A percentile compares a stretch with the other conserved stretches of the same genome.
Evolutionary conservation across 2,329 filamentous ascomycete genomes (phyloP).

Genomic region (Ophiosphaerella herpotricha): DNA sequence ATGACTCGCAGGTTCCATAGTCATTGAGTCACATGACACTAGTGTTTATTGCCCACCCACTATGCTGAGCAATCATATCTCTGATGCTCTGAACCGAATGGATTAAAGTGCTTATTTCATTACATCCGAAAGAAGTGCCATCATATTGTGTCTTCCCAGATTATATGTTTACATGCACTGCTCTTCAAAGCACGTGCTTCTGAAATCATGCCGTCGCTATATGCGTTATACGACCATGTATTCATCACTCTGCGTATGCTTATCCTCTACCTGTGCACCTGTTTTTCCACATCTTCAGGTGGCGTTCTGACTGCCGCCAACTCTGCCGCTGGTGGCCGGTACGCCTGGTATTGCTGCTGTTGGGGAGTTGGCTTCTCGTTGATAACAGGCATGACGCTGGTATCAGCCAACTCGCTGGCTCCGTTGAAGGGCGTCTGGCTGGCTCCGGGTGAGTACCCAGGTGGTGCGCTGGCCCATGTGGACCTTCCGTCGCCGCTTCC

Average conservation of each 20-base stretch:
- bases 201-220: neutral
- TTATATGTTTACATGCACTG: slow-evolving; percentile 7
- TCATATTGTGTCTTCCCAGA: neutral
- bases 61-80: no score
- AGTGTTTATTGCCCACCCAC: no score
- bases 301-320: slow-evolving; percentile 24
- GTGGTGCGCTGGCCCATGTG: slow-evolving; percentile 36
- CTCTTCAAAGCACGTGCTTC: slow-evolving; percentile 1
- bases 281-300: slow-evolving; percentile 29
- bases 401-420: slow-evolving; percentile 22
- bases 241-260: neutral
- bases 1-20: slow-evolving; percentile 14
- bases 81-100: no score
- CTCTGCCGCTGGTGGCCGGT: slow-evolving; percentile 31
- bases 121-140: no score
- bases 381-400: slow-evolving; percentile 18
- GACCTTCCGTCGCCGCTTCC: slow-evolving; percentile 24
- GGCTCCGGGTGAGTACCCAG: slow-evolving; percentile 34
- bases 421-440: slow-evolving; percentile 14
- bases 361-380: slow-evolving; percentile 14
- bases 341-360: slow-evolving; percentile 29
- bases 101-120: no score
- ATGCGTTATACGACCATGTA: neutral
- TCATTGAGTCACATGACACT: no score
- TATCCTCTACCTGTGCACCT: slow-evolving; percentile 5